Evolutionary conservation across 352 stramenopile species (phyloP).

Genomic region (Elongisporangium prolatum): DNA sequence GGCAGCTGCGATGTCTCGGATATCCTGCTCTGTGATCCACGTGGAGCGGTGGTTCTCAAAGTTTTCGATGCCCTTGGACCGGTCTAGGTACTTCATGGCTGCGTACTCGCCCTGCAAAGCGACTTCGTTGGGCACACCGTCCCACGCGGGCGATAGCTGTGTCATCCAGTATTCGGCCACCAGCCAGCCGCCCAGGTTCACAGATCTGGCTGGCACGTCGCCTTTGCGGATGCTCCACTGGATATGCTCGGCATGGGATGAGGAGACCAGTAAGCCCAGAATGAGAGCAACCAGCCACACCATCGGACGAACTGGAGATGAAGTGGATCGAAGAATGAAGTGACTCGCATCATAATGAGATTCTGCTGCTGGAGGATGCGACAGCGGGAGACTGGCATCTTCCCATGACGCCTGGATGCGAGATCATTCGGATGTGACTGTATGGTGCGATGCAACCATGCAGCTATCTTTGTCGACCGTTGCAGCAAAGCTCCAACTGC

Average conservation of each 20-base stretch:
- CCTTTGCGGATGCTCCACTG: slow-evolving; percentile 28
- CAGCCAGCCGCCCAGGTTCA: slow-evolving; percentile 69
- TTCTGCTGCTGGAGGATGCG: neutral
- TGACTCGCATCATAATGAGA: neutral
- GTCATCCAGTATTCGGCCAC: slow-evolving; percentile 58
- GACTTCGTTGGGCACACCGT: slow-evolving; percentile 31
- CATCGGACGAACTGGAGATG: neutral
- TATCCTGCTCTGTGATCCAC: slow-evolving; percentile 52
- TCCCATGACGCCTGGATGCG: neutral
- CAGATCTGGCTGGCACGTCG: slow-evolving; percentile 16
- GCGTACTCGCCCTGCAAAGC: slow-evolving; percentile 15
- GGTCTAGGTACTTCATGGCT: slow-evolving; percentile 12
- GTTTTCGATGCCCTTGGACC: slow-evolving; percentile 5
- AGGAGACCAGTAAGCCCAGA: neutral
- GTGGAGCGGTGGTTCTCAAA: slow-evolving; percentile 37
- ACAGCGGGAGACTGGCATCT: neutral
- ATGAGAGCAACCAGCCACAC: neutral
- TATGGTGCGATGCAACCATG: too few species aligned
- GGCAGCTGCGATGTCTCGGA: slow-evolving; percentile 24
- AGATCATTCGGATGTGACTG: neutral
- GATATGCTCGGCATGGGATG: slow-evolving; percentile 11
- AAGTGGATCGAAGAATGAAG: neutral
- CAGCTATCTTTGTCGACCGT: neutral
- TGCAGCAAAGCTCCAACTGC: neutral
- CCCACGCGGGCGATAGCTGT: slow-evolving; percentile 50